phyloP scores from a whole-genome alignment of 164 flowering plant genomes.

The Piper betle region DNA sequence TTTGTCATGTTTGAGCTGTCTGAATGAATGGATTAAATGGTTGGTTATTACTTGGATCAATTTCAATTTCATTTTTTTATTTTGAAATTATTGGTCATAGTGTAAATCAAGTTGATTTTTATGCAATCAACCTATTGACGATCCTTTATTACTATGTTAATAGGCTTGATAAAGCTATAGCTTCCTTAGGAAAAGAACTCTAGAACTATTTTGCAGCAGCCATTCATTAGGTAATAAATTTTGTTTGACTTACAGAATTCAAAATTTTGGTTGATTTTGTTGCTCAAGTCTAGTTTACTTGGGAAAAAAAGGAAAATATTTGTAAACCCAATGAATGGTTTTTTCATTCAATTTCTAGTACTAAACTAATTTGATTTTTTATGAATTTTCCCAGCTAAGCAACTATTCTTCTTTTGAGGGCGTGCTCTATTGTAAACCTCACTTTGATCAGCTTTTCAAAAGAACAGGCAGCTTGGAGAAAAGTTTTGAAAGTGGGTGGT shows the following conservation, averaged over 20 bases:
- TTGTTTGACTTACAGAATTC: neutral
- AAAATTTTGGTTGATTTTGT: neutral
- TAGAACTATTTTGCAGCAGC: neutral
- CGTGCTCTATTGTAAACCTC: conserved; percentile 89
- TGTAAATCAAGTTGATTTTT: too few species aligned
- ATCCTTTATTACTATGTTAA: neutral
- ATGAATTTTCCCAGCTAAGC: conserved; percentile 41
- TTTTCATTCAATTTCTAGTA: neutral
- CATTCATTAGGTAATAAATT: neutral
- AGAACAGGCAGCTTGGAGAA: conserved; percentile 90
- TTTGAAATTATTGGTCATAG: too few species aligned
- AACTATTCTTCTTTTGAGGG: conserved; percentile 88
- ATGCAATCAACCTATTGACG: neutral
- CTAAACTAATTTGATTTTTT: neutral
- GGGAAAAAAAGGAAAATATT: neutral
- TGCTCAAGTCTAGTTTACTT: neutral
- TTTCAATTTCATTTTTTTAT: neutral
- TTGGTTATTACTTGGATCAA: neutral
- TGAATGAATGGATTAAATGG: neutral
- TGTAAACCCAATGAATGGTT: neutral
- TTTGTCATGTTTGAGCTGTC: too few species aligned
- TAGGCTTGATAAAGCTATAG: neutral
- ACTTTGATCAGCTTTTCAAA: conserved; percentile 87
- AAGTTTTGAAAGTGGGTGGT: conserved; percentile 73
- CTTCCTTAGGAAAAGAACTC: neutral